Evolutionary conservation across 2,329 filamentous ascomycete species (phyloP), one percentile per base, ranked within the genome.

Genomic region (Alternaria burnsii): DNA sequence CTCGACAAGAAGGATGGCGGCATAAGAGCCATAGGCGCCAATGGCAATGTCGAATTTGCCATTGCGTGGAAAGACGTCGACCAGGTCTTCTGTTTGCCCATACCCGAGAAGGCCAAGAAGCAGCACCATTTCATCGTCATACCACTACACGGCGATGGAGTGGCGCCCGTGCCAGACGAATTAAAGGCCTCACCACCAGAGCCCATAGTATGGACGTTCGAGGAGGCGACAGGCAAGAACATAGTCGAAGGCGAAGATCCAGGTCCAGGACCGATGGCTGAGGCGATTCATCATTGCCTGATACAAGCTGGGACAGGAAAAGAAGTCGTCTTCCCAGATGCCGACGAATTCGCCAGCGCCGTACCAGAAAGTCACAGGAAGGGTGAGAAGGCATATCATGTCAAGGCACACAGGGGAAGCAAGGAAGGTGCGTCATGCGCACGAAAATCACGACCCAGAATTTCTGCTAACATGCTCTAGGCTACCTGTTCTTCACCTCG

Each of bases 51-150:
- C 43, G 86, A 87, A 65, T 86, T 86, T 71, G 82, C 82, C 16
- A 76, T 87, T 36, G 72, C 80, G 0, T 79, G 85, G 78, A 76
- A 78, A 55, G 79, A 82, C 58, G 82, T 86, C 80, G 86, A 86
- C 53, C 84, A 89, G 71, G 80, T 86, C 51, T 81, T 89, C 65
- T 88, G 86, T 67, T 80, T 89, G 40, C 87, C 87, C 0, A 84
- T 89, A 3, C 88, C 88, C 5, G 88, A 89, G 68, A 89, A 89
- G 70, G 83, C 86, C 4, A 85, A 88, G 62, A 84, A 85, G 55
- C 86, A 88, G 68, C 86, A 86, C 76, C 88, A 87, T 67, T 89
- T 89, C 71, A 84, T 87, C 69, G 75, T 89, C 42, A 81, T 89
- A 41, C 86, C 87, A 3, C 75, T 81, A 28, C 79, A 82, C 52